These are phyloP conservation scores for Papiliotrema laurentii DNA, from an alignment of 1,284 basidiomycete genomes.

Conservation along the genomic window DNA sequence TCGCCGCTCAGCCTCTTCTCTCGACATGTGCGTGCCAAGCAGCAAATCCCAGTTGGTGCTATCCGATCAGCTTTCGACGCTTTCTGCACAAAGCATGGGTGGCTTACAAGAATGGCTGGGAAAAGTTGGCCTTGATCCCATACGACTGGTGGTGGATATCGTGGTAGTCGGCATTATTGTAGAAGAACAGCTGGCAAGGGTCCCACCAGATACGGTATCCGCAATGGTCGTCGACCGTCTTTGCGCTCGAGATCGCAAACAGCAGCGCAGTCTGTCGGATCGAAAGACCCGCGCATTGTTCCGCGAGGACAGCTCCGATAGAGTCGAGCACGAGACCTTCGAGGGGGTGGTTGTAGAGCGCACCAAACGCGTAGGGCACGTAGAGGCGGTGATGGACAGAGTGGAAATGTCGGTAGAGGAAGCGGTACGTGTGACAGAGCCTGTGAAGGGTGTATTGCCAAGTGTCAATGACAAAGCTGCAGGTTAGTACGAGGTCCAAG, in stretches of 20 bases:
- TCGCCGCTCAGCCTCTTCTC: constrained; percentile 18
- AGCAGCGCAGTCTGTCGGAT: constrained; percentile 80
- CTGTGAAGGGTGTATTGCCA: constrained; percentile 99
- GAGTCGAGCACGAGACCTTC: constrained; percentile 92
- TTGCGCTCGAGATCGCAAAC: constrained; percentile 78
- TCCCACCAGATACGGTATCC: constrained; percentile 87
- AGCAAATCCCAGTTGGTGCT: constrained; percentile 40
- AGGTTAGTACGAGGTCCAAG: not conserved
- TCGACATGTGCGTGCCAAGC: constrained; percentile 37
- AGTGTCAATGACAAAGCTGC: constrained; percentile 91
- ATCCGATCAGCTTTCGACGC: not conserved
- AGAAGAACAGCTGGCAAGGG: constrained; percentile 76
- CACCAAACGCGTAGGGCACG: constrained; percentile 94
- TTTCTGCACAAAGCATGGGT: not conserved
- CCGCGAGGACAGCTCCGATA: constrained; percentile 73
- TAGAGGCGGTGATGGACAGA: constrained; percentile 95
- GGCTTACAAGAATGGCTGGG: constrained; percentile 76
- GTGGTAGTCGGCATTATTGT: constrained; percentile 97
- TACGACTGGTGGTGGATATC: constrained; percentile 94
- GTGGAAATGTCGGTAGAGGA: constrained; percentile 87
- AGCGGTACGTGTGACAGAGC: constrained; percentile 83
- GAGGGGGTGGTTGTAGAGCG: constrained; percentile 94
- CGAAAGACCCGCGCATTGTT: constrained; percentile 65
- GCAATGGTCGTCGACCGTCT: constrained; percentile 98
- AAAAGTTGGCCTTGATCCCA: constrained; percentile 94